Conservation (phyloP, 176 grass and related monocot species). For the Ensete ventricosum region DNA sequence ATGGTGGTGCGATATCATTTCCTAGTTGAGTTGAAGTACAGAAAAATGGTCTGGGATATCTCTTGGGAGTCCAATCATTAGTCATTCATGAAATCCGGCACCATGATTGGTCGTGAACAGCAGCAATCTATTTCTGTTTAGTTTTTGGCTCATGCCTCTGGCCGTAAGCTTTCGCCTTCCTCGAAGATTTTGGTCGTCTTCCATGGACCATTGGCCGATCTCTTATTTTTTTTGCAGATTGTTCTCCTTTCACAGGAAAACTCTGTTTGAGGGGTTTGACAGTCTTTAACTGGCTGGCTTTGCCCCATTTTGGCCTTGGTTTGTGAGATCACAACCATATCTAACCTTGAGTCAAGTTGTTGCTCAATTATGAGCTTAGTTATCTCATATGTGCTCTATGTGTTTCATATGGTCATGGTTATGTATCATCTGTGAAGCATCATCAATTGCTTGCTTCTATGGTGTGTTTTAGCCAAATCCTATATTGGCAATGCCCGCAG, state of each 20-base stretch:
- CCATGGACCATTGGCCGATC: constrained; percentile 32
- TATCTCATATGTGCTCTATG: not conserved
- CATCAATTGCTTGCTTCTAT: not conserved
- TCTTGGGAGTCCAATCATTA: constrained; percentile 15
- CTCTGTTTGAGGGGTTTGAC: constrained; percentile 56
- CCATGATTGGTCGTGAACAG: constrained; percentile 32
- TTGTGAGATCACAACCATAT: constrained; percentile 12
- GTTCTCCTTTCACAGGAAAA: constrained; percentile 13
- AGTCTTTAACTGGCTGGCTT: constrained; percentile 34
- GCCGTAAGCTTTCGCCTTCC: constrained; percentile 39
- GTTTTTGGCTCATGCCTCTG: constrained; percentile 35
- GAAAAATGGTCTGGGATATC: constrained; percentile 8
- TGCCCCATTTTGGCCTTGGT: constrained; percentile 45
- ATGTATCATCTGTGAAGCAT: constrained; percentile 15
- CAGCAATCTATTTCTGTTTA: constrained; percentile 31
- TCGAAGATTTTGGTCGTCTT: constrained; percentile 46
- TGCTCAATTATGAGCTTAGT: not conserved
- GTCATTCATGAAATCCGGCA: constrained; percentile 30
- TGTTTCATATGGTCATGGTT: constrained; percentile 13
- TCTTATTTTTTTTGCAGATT: constrained; percentile 60
- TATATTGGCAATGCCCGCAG: not conserved
- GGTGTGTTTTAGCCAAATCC: constrained; percentile 12
- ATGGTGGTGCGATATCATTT: constrained; percentile 81
- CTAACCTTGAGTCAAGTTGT: constrained; percentile 41
- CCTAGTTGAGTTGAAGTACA: constrained; percentile 28